Conservation (phyloP, 495 filamentous ascomycete genomes). For the Penicillium argentinense region DNA sequence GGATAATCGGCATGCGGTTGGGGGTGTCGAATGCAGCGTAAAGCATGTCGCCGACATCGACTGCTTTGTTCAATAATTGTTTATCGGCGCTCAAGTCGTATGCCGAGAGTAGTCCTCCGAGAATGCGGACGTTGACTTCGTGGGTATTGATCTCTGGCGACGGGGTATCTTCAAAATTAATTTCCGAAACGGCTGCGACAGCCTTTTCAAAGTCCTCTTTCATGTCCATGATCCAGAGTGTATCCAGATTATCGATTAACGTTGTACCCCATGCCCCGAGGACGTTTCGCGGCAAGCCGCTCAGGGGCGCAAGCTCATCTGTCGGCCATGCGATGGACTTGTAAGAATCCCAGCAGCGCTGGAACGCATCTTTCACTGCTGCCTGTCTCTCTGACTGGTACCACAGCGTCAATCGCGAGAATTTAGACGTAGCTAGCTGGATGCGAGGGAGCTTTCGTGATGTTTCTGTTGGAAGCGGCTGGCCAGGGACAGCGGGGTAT, state of each 20-base stretch:
- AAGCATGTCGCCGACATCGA: constrained; percentile 38
- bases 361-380: constrained; percentile 58
- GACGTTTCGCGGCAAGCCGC: constrained; percentile 54
- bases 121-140: constrained; percentile 49
- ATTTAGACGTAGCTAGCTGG: constrained; percentile 2
- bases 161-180: constrained; percentile 60
- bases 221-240: constrained; percentile 85
- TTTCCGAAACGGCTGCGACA: constrained; percentile 59
- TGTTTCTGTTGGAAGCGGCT: constrained; percentile 1
- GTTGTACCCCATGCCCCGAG: constrained; percentile 85
- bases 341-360: constrained; percentile 65
- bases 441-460: constrained; percentile 1
- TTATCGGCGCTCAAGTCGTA: constrained; percentile 48
- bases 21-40: constrained; percentile 41
- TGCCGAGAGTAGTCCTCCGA: constrained; percentile 51
- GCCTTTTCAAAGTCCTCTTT: constrained; percentile 77
- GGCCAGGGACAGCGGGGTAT: constrained; percentile 3
- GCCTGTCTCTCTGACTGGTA: constrained; percentile 25
- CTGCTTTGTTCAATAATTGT: constrained; percentile 32
- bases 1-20: constrained; percentile 37
- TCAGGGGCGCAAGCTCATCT: constrained; percentile 66
- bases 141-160: constrained; percentile 45
- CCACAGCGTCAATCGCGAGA: constrained; percentile 2
- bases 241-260: constrained; percentile 81
- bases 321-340: constrained; percentile 63